Evolutionary conservation across 768 basidiomycete species (phyloP).

Genomic region (Phlegmacium glaucopus): DNA sequence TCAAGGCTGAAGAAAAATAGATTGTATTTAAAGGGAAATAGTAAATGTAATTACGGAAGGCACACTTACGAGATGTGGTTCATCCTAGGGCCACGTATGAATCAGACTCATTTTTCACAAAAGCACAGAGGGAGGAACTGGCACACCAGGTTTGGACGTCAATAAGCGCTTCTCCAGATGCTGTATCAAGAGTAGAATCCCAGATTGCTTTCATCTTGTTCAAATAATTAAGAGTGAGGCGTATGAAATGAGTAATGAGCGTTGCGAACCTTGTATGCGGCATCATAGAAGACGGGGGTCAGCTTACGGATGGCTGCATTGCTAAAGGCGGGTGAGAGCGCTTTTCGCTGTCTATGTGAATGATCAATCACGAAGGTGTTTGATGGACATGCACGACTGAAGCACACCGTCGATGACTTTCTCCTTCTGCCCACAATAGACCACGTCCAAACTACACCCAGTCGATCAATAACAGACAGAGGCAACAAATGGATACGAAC

Average conservation of each 20-base stretch:
- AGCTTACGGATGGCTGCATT: constrained; percentile 46
- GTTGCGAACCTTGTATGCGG: constrained; percentile 41
- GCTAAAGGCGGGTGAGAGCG: constrained; percentile 50
- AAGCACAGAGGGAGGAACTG: not conserved
- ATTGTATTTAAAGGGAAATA: not conserved
- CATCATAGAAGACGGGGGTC: constrained; percentile 47
- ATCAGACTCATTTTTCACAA: not conserved
- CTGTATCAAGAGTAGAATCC: constrained; percentile 24
- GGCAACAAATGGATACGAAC: constrained; percentile 19
- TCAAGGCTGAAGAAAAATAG: constrained; percentile 38
- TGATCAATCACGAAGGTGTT: not conserved
- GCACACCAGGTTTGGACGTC: constrained; percentile 47
- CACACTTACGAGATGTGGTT: constrained; percentile 38
- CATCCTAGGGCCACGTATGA: constrained; percentile 35
- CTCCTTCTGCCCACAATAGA: constrained; percentile 39
- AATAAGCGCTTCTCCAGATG: constrained; percentile 28
- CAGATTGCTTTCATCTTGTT: constrained; percentile 31
- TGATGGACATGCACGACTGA: not conserved
- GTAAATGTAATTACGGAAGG: not conserved
- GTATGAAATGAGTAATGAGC: no score
- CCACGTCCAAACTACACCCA: constrained; percentile 35
- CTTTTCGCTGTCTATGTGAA: constrained; percentile 41
- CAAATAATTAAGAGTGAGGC: no score
- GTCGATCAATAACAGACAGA: not conserved
- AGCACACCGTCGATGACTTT: constrained; percentile 42